Conservation (phyloP, 1,284 basidiomycete genomes). For the Boletellus sp. region DNA sequence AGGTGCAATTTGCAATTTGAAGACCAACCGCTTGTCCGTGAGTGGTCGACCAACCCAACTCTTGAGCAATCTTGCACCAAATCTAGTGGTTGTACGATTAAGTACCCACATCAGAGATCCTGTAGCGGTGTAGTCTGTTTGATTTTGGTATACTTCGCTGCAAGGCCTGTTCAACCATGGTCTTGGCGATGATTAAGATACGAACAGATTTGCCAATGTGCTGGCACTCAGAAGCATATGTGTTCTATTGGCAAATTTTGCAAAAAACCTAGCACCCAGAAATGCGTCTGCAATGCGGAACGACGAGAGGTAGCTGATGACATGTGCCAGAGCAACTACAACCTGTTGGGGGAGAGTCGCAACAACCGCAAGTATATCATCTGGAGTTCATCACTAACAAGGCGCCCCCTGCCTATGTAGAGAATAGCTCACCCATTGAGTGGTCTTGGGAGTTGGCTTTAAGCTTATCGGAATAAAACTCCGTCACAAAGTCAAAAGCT, state of each 20-base stretch:
- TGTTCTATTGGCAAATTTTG: conserved; percentile 70
- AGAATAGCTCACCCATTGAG: conserved; percentile 41
- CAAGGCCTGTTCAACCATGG: conserved; percentile 9
- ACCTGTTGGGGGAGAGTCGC: conserved; percentile 72
- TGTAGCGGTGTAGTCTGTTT: conserved; percentile 70
- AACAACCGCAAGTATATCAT: conserved; percentile 58
- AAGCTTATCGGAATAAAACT: conserved; percentile 65
- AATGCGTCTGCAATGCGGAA: conserved; percentile 80
- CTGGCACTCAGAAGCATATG: conserved; percentile 91
- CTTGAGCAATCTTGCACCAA: conserved; percentile 81
- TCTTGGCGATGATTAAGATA: neutral
- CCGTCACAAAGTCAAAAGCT: conserved; percentile 70
- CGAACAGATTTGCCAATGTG: conserved; percentile 79
- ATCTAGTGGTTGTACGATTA: conserved; percentile 83
- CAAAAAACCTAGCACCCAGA: conserved; percentile 72
- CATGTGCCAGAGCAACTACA: conserved; percentile 73
- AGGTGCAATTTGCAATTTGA: neutral
- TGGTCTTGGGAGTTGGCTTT: conserved; percentile 46
- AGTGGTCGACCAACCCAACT: conserved; percentile 89
- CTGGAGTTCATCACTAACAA: conserved; percentile 30
- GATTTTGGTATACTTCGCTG: conserved; percentile 86
- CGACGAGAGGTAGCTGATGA: conserved; percentile 71
- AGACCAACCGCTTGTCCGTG: conserved; percentile 62
- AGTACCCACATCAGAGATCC: conserved; percentile 87
- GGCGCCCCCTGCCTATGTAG: neutral